Evolutionary conservation across 2,329 filamentous ascomycete genomes (phyloP).

Genomic region (Scedosporium boydii): DNA sequence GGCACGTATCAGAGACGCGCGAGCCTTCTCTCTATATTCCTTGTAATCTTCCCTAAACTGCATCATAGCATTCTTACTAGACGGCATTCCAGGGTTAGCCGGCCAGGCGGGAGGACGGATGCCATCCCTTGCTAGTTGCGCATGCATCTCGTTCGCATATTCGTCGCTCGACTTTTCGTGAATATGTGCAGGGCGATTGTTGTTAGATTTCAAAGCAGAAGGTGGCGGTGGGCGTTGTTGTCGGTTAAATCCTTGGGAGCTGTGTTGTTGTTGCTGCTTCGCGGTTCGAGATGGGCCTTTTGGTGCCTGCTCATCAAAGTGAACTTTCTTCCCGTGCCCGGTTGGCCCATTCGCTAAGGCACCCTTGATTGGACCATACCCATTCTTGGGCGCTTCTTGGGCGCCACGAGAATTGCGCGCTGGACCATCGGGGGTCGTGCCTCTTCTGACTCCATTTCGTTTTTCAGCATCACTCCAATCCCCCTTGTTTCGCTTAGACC

Average conservation of each 20-base stretch:
- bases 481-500: neutral
- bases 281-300: neutral
- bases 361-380: neutral
- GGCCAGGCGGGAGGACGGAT: slow-evolving; percentile 48
- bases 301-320: neutral
- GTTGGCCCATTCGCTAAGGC: neutral
- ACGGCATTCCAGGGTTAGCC: slow-evolving; percentile 40
- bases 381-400: neutral
- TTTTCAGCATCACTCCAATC: neutral
- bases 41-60: slow-evolving; percentile 47
- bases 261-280: neutral
- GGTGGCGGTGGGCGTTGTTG: neutral
- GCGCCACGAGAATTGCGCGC: neutral
- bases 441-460: neutral
- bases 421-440: neutral
- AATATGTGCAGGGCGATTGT: neutral
- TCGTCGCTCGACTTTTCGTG: slow-evolving; percentile 20
- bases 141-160: slow-evolving; percentile 40
- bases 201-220: neutral
- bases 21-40: slow-evolving; percentile 45
- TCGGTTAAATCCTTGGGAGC: neutral
- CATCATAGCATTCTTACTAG: slow-evolving; percentile 41
- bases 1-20: slow-evolving; percentile 47
- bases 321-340: neutral
- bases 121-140: slow-evolving; percentile 43